Conservation (phyloP, 257 asterid species). For the Nicotiana tomentosiformis region DNA sequence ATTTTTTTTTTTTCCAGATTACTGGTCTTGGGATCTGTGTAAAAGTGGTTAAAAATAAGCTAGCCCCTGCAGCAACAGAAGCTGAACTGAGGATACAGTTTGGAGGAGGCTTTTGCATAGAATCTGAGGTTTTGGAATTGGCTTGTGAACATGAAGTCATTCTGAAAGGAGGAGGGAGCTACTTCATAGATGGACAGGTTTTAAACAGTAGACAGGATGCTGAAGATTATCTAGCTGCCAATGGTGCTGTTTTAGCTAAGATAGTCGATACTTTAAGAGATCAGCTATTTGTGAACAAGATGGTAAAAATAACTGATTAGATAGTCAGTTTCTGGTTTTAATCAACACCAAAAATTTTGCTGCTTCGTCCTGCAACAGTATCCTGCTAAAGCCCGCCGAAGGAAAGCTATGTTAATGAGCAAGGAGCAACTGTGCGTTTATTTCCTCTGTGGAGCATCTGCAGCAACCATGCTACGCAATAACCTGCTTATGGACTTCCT, state of each 20-base stretch:
- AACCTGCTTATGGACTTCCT: neutral
- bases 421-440: neutral
- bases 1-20: conserved; percentile 43
- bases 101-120: conserved; percentile 64
- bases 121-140: conserved; percentile 72
- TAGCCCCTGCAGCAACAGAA: conserved; percentile 69
- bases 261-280: conserved; percentile 50
- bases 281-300: conserved; percentile 39
- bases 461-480: neutral
- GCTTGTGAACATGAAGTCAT: conserved; percentile 82
- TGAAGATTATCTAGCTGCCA: conserved; percentile 49
- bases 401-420: neutral
- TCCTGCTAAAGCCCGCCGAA: neutral
- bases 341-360: neutral
- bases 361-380: neutral
- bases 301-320: neutral
- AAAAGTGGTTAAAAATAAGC: conserved; percentile 82
- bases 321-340: neutral
- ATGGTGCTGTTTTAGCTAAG: conserved; percentile 43
- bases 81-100: conserved; percentile 63
- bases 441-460: neutral
- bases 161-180: conserved; percentile 47
- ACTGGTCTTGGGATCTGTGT: conserved; percentile 74
- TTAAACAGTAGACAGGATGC: conserved; percentile 55
- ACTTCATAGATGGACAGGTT: conserved; percentile 50